Base-by-base conservation (phyloP, 129 eudicot species). In the Mikania micrantha region DNA sequence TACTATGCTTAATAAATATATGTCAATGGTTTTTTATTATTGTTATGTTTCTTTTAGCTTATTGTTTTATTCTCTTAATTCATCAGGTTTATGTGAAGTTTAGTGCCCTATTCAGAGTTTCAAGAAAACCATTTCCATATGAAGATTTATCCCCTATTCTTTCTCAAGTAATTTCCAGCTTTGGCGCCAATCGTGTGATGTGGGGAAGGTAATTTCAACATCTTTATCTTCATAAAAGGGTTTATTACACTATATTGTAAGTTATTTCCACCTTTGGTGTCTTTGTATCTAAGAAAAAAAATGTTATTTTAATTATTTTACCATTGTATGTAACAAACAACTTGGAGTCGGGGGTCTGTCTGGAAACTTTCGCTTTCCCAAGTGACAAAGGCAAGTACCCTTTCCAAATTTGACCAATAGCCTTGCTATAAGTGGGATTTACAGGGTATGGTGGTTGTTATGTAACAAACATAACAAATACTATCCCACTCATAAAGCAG, bases 171-270 rank as follows among this genome's bases (percentile, higher is more conserved):
- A 82, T 87, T 66, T 80, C 91, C 64, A 80, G 81, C 79, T 90
- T 75, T 68, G 97, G 97, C 31, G 95, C 97, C 64, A 71, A 90
- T 73, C 91, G 79, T 36, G 76, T 90, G 73, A 87, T 90, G 97
- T 90, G 97, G 97, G 95, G 95, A 75, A 90, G 95, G 95, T 90
- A 85, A 72, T 15, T 57, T 27, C n/a, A 36, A 9, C 8, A 1
- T 24, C 34, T 21, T 24, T 66, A 34, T 47, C 22, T 31, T 17
- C 5, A 63, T 47, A 12, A 9, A 25, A 25, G 21, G 62, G 62
- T 19, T 31, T 28, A 29, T 28, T 57, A 28, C 38, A 22, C 25
- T 8, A 52, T 2, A 21, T 21, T 52, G 59, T 6, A 9, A 52
- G 38, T 28, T 57, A 29, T n/a, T n/a, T n/a, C n/a, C n/a, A n/a